A percentile compares a stretch with the other conserved stretches of the same genome.
These are phyloP conservation scores for Thalia dealbata DNA, from an alignment of 176 grass and related monocot species.

Conservation along the genomic window DNA sequence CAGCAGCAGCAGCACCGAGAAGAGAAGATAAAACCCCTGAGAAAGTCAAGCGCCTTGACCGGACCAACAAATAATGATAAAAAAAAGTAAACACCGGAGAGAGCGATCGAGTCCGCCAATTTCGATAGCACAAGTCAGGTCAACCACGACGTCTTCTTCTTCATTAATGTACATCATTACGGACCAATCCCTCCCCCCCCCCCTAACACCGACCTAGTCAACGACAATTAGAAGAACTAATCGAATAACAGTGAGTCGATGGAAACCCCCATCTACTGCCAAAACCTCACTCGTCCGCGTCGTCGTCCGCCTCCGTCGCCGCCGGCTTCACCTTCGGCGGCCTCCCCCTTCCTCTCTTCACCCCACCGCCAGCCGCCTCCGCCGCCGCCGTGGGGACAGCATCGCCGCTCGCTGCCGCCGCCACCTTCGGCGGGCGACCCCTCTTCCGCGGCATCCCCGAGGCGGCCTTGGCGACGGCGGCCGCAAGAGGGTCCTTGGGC, in stretches of 20 bases:
- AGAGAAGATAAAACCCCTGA: too few relatives aligned
- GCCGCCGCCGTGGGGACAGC: neutral
- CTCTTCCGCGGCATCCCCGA: neutral
- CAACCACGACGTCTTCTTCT: neutral
- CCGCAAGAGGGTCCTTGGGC: neutral
- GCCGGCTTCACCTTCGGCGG: conserved; percentile 5
- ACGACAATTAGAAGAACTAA: neutral
- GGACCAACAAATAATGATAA: too few relatives aligned
- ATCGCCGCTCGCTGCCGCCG: neutral
- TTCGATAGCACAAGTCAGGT: neutral
- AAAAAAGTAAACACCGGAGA: neutral
- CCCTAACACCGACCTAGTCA: neutral
- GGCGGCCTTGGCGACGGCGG: neutral
- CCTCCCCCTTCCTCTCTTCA: conserved; percentile 1
- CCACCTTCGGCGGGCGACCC: neutral
- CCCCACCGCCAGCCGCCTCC: neutral
- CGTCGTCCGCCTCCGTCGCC: neutral
- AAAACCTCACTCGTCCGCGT: neutral
- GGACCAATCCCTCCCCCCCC: neutral
- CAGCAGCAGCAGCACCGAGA: neutral
- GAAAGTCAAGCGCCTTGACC: neutral
- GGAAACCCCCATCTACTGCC: neutral
- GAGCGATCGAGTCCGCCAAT: neutral
- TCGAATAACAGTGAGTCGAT: neutral
- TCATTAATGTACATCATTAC: conserved; percentile 3